Evolutionary conservation across 2,329 filamentous ascomycete genomes (phyloP).

Genomic region (Fusarium begoniae): DNA sequence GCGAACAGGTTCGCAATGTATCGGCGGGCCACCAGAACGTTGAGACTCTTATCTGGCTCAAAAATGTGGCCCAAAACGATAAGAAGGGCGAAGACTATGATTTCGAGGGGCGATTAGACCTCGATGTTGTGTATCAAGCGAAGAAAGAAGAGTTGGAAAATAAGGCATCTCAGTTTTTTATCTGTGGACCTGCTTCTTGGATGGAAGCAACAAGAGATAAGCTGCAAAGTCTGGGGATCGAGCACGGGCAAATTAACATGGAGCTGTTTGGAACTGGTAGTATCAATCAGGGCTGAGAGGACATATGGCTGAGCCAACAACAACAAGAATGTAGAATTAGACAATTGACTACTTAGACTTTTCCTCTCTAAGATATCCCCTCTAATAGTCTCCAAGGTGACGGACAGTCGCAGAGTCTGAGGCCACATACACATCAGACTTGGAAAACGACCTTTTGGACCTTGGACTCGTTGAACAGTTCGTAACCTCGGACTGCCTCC

Average conservation of each 20-base stretch:
- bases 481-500: constrained; percentile 73
- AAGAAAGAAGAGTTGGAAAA: background rate
- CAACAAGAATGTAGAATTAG: background rate
- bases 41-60: background rate
- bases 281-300: background rate
- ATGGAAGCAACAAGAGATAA: background rate
- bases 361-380: background rate
- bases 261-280: constrained; percentile 2
- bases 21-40: background rate
- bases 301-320: background rate
- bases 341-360: background rate
- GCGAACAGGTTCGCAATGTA: background rate
- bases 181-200: constrained; percentile 1
- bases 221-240: background rate
- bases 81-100: constrained; percentile 1
- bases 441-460: constrained; percentile 76
- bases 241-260: background rate
- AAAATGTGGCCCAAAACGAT: background rate
- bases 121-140: background rate
- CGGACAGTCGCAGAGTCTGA: accelerated
- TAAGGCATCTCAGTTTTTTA: background rate
- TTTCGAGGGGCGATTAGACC: background rate
- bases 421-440: background rate
- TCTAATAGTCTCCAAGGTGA: accelerated
- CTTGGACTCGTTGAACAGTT: constrained; percentile 76